Evolutionary conservation across 345 rosid genomes (phyloP), one percentile per base, ranked within the genome.

Genomic region (Microcos paniculata): DNA sequence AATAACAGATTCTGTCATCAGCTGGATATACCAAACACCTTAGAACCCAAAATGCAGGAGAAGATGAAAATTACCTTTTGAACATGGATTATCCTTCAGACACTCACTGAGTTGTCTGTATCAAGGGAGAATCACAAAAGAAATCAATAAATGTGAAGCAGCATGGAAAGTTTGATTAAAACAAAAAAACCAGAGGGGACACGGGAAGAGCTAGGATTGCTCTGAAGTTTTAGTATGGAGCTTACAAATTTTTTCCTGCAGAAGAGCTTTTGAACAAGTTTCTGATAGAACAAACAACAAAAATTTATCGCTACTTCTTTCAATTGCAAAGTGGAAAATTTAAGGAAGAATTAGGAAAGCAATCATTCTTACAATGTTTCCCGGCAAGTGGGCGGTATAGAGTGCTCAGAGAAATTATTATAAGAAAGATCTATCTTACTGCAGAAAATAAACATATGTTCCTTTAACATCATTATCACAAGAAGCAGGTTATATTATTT

Each of bases 351-450:
- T 28, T 45, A 16, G 43, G 6, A 31, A 66, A 21, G 10, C 43
- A 16, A 18, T 19, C 18, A 16, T 62, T 28, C 84, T 87, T 71
- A 88, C 88, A 82, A 24, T 75, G 78, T 10, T 31, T 71, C 77
- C 64, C 3, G 80, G 78, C 90, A 87, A 74, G 71, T 71, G 72
- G 76, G 62, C 49, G 62, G 79, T 13, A 31, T 72, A 18, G 52
- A 10, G 57, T 51, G 35, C 67, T 1, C 67, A 30, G 68, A 67
- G 1, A 88, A 83, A 68, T 86, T 74, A 58, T 88, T 88, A 75
- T 88, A 88, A 5, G 88, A 86, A 66, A 88, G 77, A 78, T 88
- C 92, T 52, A 53, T 3, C 21, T 0, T 4, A 12, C 92, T 88
- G 88, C 43, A 56, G n/a, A n/a, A 11, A 66, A 28, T 9, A 19